Conservation (phyloP, 148 eudicot genomes). For the Gaultheria prostrata region DNA sequence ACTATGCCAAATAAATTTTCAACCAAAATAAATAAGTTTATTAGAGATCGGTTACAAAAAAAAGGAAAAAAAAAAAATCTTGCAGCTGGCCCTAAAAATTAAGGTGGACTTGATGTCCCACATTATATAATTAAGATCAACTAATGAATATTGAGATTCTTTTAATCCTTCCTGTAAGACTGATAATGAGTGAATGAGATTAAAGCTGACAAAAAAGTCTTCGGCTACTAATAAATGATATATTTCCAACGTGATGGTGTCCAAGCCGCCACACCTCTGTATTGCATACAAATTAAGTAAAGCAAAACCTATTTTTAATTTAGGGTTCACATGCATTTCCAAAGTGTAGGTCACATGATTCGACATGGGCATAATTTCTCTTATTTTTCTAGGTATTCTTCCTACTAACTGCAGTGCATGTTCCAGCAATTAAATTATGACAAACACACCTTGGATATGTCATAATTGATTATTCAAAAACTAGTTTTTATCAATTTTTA, state of each 20-base stretch:
- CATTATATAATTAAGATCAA: too few relatives aligned
- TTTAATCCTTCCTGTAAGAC: not conserved
- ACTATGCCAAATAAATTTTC: too few relatives aligned
- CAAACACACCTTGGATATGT: not conserved
- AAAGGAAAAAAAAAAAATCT: too few relatives aligned
- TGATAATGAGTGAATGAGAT: not conserved
- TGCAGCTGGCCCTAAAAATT: too few relatives aligned
- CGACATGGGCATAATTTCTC: not conserved
- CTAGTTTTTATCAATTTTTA: not conserved
- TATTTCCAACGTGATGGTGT: not conserved
- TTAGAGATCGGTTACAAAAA: too few relatives aligned
- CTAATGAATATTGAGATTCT: too few relatives aligned
- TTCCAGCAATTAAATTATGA: not conserved
- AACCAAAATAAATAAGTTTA: too few relatives aligned
- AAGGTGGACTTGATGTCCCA: too few relatives aligned
- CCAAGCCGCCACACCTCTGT: constrained; percentile 11
- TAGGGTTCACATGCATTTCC: constrained; percentile 16
- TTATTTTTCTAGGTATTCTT: constrained; percentile 1
- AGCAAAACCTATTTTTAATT: not conserved
- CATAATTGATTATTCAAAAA: not conserved
- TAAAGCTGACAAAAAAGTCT: not conserved
- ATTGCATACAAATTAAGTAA: constrained; percentile 14
- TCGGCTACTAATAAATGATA: not conserved
- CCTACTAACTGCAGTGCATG: constrained; percentile 14
- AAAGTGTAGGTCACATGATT: constrained; percentile 24